A percentile compares a stretch with the other conserved stretches of the same genome.
These are phyloP conservation scores for Daldinia grandis DNA, from an alignment of 495 filamentous ascomycete species.

Conservation along the genomic window DNA sequence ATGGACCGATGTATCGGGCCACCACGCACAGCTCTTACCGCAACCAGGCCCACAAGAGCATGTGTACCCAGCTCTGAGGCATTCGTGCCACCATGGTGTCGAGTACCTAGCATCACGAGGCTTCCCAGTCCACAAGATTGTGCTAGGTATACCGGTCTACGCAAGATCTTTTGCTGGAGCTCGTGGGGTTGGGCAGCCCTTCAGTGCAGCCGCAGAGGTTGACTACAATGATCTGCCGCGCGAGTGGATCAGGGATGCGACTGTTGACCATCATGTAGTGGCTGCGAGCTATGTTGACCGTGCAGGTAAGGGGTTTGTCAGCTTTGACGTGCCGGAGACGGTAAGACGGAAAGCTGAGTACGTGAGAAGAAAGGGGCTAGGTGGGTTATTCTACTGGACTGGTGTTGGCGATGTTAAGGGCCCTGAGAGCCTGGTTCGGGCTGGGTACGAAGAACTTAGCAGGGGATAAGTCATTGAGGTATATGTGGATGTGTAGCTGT, in stretches of 20 bases:
- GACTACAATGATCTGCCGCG: constrained; percentile 71
- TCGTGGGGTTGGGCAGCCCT: constrained; percentile 64
- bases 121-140: constrained; percentile 70
- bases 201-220: constrained; percentile 62
- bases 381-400: constrained; percentile 86
- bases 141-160: constrained; percentile 78
- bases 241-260: constrained; percentile 58
- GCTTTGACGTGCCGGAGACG: constrained; percentile 77
- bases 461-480: not conserved
- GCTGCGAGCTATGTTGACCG: constrained; percentile 66
- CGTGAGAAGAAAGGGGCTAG: constrained; percentile 69
- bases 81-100: constrained; percentile 70
- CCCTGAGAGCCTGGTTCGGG: constrained; percentile 69
- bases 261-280: constrained; percentile 61
- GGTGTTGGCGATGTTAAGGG: constrained; percentile 71
- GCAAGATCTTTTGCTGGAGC: constrained; percentile 77
- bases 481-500: too few species aligned
- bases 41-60: constrained; percentile 51
- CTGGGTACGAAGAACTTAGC: constrained; percentile 69
- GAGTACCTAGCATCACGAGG: constrained; percentile 66
- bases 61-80: constrained; percentile 42
- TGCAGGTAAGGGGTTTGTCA: constrained; percentile 67
- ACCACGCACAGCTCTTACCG: constrained; percentile 75
- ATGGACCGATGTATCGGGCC: constrained; percentile 71
- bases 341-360: constrained; percentile 76